These are phyloP conservation scores for Wickerhamomyces alni DNA, from an alignment of 805 yeast species.

Conservation along the genomic window DNA sequence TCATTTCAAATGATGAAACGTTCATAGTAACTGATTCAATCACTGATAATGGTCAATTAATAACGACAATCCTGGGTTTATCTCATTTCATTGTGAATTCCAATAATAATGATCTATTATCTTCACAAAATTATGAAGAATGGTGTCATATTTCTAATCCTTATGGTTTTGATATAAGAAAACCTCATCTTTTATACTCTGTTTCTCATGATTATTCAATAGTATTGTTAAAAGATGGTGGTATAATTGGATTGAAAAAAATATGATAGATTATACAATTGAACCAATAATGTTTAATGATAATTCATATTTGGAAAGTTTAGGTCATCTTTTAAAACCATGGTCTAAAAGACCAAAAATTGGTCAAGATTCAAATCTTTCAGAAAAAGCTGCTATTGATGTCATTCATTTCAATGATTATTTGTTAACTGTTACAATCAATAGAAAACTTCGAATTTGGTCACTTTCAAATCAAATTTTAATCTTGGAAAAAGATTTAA, in stretches of 20 bases:
- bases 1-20: slow-evolving; percentile 17
- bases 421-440: slow-evolving; percentile 46
- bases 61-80: slow-evolving; percentile 41
- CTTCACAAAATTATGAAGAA: slow-evolving; percentile 22
- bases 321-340: slow-evolving; percentile 27
- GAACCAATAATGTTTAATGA: slow-evolving; percentile 52
- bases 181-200: slow-evolving; percentile 48
- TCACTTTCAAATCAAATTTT: slow-evolving; percentile 31
- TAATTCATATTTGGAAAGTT: slow-evolving; percentile 36
- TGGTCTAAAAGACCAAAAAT: slow-evolving; percentile 19
- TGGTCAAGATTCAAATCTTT: slow-evolving; percentile 36
- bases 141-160: slow-evolving; percentile 73
- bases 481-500: slow-evolving; percentile 21
- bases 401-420: slow-evolving; percentile 21
- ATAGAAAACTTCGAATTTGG: slow-evolving; percentile 57
- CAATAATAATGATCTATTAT: slow-evolving; percentile 6
- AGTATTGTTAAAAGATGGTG: slow-evolving; percentile 72
- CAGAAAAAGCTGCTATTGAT: slow-evolving; percentile 30
- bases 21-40: slow-evolving; percentile 46
- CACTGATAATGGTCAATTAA: slow-evolving; percentile 43
- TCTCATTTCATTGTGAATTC: slow-evolving; percentile 36
- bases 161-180: slow-evolving; percentile 52
- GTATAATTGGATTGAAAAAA: slow-evolving; percentile 49
- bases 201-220: slow-evolving; percentile 40
- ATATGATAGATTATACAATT: slow-evolving; percentile 16